These are phyloP conservation scores for Rhytidiadelphus loreus DNA, from an alignment of 225 moss, liverwort and hornwort genomes.

Conservation along the genomic window DNA sequence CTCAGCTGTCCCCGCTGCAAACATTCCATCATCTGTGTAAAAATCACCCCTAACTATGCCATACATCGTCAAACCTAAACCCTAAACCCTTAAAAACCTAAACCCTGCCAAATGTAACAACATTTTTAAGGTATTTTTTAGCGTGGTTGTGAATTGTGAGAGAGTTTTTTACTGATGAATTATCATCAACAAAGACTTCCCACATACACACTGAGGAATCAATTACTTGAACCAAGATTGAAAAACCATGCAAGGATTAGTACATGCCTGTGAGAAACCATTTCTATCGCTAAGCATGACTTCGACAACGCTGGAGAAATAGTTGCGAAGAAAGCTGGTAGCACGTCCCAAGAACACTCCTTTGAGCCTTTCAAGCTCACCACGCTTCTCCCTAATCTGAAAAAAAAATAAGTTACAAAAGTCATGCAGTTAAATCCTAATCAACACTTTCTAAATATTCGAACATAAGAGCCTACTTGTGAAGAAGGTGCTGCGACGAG, in stretches of 20 bases:
- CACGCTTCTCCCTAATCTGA: slow-evolving; percentile 74
- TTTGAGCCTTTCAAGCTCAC: slow-evolving; percentile 75
- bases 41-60: not conserved
- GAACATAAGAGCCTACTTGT: not conserved
- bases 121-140: not conserved
- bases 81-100: not conserved
- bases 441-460: not conserved
- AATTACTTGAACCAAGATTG: not conserved
- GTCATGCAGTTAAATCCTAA: not conserved
- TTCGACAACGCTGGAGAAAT: slow-evolving; percentile 73
- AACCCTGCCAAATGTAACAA: not conserved
- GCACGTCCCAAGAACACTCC: slow-evolving; percentile 65
- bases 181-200: not conserved
- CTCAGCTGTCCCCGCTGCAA: slow-evolving; percentile 75
- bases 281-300: slow-evolving; percentile 72
- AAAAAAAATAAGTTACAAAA: not conserved
- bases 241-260: not conserved
- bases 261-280: slow-evolving; percentile 66
- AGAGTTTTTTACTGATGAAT: not conserved
- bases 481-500: no score
- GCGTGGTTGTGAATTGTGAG: not conserved
- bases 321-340: slow-evolving; percentile 67
- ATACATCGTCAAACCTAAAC: not conserved
- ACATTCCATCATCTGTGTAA: not conserved
- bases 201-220: not conserved